Conservation (phyloP, 352 stramenopile species). For the Phytopythium oedochilum region DNA sequence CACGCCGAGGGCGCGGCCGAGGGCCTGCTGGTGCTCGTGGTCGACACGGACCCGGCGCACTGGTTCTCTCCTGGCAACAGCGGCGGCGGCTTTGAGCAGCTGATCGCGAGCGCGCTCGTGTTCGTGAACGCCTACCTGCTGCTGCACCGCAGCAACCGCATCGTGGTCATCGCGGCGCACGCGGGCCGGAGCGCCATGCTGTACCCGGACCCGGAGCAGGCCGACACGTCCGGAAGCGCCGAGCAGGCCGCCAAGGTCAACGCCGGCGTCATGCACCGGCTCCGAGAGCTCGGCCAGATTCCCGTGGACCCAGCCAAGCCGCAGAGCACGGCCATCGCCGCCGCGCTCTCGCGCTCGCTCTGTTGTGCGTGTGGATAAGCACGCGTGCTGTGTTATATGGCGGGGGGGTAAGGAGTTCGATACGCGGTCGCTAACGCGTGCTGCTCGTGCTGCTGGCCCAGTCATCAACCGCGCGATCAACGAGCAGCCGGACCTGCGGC, state of each 20-base stretch:
- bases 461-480: constrained; percentile 85
- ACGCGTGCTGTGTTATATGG: constrained; percentile 12
- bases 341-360: constrained; percentile 68
- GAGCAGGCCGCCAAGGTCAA: constrained; percentile 76
- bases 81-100: constrained; percentile 39
- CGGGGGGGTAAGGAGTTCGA: neutral
- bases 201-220: constrained; percentile 64
- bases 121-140: constrained; percentile 87
- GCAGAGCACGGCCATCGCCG: constrained; percentile 66
- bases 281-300: constrained; percentile 50
- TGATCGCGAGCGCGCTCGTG: constrained; percentile 74
- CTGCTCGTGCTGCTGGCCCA: constrained; percentile 12
- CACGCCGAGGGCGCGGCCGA: constrained; percentile 23
- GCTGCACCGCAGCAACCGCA: constrained; percentile 81
- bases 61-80: constrained; percentile 48
- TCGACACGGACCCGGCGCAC: constrained; percentile 75
- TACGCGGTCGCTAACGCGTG: neutral
- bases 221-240: constrained; percentile 54
- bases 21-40: constrained; percentile 69
- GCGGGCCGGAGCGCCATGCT: constrained; percentile 67
- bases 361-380: constrained; percentile 69
- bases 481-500: constrained; percentile 65
- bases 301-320: constrained; percentile 43
- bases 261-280: constrained; percentile 59
- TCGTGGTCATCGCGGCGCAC: constrained; percentile 80